A percentile compares a stretch with the other conserved stretches of the same genome.
Conservation (phyloP, 148 eudicot species). For the Diospyros kaki region DNA sequence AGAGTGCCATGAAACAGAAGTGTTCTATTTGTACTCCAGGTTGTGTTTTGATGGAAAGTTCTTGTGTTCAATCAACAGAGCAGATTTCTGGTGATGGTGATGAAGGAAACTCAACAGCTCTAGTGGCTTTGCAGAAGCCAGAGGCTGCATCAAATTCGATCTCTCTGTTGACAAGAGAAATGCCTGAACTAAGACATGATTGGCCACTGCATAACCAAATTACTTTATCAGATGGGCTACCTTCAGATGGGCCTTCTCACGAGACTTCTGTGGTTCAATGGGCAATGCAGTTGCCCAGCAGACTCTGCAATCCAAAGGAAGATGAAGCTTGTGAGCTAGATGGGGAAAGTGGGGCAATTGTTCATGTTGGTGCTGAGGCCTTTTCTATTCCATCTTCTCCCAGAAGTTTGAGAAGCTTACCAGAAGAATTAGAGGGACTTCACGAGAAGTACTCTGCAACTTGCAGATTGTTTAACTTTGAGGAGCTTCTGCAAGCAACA, state of each 20-base stretch:
- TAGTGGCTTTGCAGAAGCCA: slow-evolving; percentile 41
- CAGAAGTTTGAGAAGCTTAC: slow-evolving; percentile 23
- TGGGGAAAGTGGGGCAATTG: slow-evolving; percentile 51
- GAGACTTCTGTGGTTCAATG: slow-evolving; percentile 62
- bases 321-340: slow-evolving; percentile 31
- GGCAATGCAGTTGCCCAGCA: slow-evolving; percentile 53
- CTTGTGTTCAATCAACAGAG: slow-evolving; percentile 15
- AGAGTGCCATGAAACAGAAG: slow-evolving; percentile 24
- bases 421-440: slow-evolving; percentile 56
- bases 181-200: slow-evolving; percentile 55
- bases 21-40: slow-evolving; percentile 60
- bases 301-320: slow-evolving; percentile 24
- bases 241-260: slow-evolving; percentile 24
- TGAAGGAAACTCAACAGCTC: slow-evolving; percentile 50
- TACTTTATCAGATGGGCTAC: slow-evolving; percentile 26
- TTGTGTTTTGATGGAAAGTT: slow-evolving; percentile 16
- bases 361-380: slow-evolving; percentile 33
- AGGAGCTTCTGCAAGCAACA: slow-evolving; percentile 78
- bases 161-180: slow-evolving; percentile 34
- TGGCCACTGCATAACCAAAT: slow-evolving; percentile 68
- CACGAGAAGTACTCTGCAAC: slow-evolving; percentile 62
- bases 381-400: slow-evolving; percentile 25
- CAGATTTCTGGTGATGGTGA: slow-evolving; percentile 18
- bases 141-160: slow-evolving; percentile 33
- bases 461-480: slow-evolving; percentile 60